These are phyloP conservation scores for Laetiporus sulphureus DNA, from an alignment of 1,284 basidiomycete genomes.

Conservation along the genomic window DNA sequence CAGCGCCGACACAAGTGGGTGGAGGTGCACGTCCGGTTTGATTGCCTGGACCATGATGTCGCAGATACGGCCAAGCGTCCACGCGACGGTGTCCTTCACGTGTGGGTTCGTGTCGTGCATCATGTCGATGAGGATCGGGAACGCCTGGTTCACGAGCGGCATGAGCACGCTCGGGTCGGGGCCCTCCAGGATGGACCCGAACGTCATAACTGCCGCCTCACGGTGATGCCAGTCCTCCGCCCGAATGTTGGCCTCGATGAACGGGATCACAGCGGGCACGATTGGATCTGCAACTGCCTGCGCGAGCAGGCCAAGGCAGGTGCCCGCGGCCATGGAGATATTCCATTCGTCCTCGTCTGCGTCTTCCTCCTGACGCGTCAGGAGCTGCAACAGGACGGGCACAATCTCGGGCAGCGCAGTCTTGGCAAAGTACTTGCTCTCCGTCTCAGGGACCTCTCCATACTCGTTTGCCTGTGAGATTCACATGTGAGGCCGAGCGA, in stretches of 20 bases:
- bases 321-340: conserved; percentile 95
- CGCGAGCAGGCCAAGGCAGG: conserved; percentile 85
- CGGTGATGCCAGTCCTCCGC: conserved; percentile 89
- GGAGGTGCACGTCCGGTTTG: conserved; percentile 86
- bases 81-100: conserved; percentile 96
- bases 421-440: conserved; percentile 90
- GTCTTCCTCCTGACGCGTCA: conserved; percentile 94
- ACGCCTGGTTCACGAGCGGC: conserved; percentile 90
- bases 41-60: conserved; percentile 86
- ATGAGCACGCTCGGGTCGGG: conserved; percentile 84
- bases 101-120: conserved; percentile 82
- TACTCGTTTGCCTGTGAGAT: conserved; percentile 74
- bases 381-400: conserved; percentile 84
- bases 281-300: conserved; percentile 89
- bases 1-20: conserved; percentile 78
- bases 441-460: conserved; percentile 83
- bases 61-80: conserved; percentile 95
- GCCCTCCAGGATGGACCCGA: conserved; percentile 96
- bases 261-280: conserved; percentile 91
- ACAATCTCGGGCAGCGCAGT: conserved; percentile 92
- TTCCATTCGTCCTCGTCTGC: conserved; percentile 99
- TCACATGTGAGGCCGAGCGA: conserved; percentile 7
- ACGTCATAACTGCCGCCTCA: conserved; percentile 97
- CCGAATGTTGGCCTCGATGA: conserved; percentile 96
- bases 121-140: conserved; percentile 94